phyloP scores from a whole-genome alignment of 805 yeast species.

The Sugiyamaella valdiviana region DNA sequence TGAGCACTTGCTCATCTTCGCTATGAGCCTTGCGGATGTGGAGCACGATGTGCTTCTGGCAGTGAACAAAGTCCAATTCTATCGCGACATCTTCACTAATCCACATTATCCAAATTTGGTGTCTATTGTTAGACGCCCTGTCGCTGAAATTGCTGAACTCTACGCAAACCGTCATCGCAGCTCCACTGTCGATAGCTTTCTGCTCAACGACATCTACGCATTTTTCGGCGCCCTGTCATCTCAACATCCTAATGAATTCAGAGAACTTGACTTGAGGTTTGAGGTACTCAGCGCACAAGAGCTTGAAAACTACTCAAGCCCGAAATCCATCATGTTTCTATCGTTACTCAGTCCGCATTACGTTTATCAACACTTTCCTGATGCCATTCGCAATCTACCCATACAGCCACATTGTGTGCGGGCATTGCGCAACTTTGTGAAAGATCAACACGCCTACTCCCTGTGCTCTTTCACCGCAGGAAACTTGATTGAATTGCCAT shows the following conservation, averaged over 20 bases:
- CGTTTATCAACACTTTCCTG: constrained; percentile 19
- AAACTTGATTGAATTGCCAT: constrained; percentile 23
- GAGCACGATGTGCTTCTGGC: constrained; percentile 31
- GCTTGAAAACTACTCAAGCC: background rate
- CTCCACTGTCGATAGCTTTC: constrained; percentile 12
- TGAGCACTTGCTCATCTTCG: constrained; percentile 23
- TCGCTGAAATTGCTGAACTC: constrained; percentile 20
- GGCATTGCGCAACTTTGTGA: constrained; percentile 26
- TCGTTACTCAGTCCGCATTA: constrained; percentile 26
- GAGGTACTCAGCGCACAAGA: constrained; percentile 15
- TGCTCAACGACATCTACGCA: constrained; percentile 23
- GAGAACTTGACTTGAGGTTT: constrained; percentile 21
- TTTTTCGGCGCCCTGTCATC: constrained; percentile 26
- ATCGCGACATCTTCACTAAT: constrained; percentile 25
- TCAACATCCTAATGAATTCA: constrained; percentile 23
- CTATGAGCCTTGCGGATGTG: constrained; percentile 20
- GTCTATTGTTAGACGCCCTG: constrained; percentile 17
- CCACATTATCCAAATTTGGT: constrained; percentile 10
- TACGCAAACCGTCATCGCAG: constrained; percentile 14
- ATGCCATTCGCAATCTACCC: constrained; percentile 19
- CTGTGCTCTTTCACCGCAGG: constrained; percentile 18
- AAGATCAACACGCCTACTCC: constrained; percentile 19
- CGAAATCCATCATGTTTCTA: constrained; percentile 23
- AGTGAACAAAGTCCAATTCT: constrained; percentile 29
- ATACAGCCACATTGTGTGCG: constrained; percentile 24